phyloP scores from a whole-genome alignment of 495 filamentous ascomycete genomes.

The Chaetomidium leptoderma region DNA sequence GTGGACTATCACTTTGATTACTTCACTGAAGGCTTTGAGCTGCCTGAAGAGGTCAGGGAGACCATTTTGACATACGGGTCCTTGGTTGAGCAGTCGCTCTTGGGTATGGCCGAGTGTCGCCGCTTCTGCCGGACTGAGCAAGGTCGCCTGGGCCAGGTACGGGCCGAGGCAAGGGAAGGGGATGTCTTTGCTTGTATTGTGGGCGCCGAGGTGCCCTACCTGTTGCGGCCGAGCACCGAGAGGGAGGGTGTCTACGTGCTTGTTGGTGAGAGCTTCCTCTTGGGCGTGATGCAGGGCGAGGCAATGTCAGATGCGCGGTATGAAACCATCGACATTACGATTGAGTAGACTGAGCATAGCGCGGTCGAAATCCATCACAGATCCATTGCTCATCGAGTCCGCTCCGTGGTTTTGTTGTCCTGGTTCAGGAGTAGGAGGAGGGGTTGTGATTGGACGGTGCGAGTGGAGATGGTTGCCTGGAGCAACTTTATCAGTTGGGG shows the following conservation, averaged over 20 bases:
- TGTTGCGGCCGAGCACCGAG: conserved; percentile 15
- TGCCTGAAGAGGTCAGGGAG: conserved; percentile 1
- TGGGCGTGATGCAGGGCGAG: conserved; percentile 17
- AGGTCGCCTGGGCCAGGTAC: conserved; percentile 18
- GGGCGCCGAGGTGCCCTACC: conserved; percentile 29
- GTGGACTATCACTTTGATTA: conserved; percentile 5
- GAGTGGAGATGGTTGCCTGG: background rate
- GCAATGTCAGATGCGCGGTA: conserved; percentile 6
- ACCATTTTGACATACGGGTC: conserved; percentile 10
- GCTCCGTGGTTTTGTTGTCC: too few relatives aligned
- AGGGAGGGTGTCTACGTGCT: conserved; percentile 5
- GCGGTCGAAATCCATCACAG: background rate
- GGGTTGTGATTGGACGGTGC: too few relatives aligned
- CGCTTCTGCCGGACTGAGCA: conserved; percentile 19
- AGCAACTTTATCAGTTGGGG: too few relatives aligned
- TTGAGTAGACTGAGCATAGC: background rate
- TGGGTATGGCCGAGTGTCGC: conserved; percentile 7
- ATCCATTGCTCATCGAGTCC: too few relatives aligned
- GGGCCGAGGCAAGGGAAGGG: conserved; percentile 9
- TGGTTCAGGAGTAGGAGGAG: too few relatives aligned
- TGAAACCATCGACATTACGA: conserved; percentile 10
- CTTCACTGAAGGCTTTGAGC: background rate
- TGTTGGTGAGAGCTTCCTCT: conserved; percentile 9
- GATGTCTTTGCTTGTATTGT: conserved; percentile 28
- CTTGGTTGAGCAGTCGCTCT: conserved; percentile 5